These are phyloP conservation scores for Lepidium sativum DNA, from an alignment of 345 rosid species.

Conservation along the genomic window DNA sequence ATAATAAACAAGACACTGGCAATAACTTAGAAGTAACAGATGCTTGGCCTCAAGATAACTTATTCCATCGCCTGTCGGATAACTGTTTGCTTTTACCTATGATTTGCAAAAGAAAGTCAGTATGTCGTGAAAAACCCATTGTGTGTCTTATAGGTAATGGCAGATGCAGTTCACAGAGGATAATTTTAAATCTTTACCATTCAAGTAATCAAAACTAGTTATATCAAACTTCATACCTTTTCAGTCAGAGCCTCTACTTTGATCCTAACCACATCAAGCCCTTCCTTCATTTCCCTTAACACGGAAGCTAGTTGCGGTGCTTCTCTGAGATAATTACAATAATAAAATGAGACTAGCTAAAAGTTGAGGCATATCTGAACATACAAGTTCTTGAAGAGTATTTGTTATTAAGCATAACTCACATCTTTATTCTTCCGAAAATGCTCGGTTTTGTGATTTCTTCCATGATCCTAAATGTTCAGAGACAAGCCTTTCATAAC, in stretches of 20 bases:
- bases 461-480: constrained; percentile 16
- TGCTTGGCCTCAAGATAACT: constrained; percentile 94
- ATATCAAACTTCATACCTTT: constrained; percentile 35
- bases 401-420: constrained; percentile 5
- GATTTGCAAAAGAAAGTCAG: not conserved
- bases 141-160: not conserved
- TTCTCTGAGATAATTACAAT: constrained; percentile 35
- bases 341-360: not conserved
- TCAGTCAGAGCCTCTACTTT: constrained; percentile 70
- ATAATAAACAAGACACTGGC: constrained; percentile 77
- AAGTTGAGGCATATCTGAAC: not conserved
- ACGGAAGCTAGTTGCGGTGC: constrained; percentile 51
- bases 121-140: not conserved
- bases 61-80: constrained; percentile 69
- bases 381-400: not conserved
- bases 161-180: not conserved
- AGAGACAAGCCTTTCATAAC: not conserved
- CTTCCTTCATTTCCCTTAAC: constrained; percentile 73
- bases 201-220: not conserved
- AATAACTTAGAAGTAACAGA: constrained; percentile 69
- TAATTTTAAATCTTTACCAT: not conserved
- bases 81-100: constrained; percentile 69
- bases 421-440: constrained; percentile 28
- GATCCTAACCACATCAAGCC: constrained; percentile 55
- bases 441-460: constrained; percentile 4